Conservation (phyloP, 2,329 filamentous ascomycete species). For the Hyphodiscus sp. region DNA sequence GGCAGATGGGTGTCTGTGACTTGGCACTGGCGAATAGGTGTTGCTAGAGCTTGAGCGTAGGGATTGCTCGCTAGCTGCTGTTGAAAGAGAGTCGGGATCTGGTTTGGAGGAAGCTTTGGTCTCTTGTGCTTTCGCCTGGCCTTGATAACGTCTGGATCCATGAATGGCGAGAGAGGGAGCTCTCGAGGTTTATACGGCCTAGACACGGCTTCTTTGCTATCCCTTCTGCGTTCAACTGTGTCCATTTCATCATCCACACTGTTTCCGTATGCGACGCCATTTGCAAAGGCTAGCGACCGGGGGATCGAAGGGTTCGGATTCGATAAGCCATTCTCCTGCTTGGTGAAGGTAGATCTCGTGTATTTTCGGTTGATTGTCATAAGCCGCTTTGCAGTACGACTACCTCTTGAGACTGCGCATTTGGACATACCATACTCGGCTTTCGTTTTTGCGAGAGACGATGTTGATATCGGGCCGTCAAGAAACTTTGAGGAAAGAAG, state of each 20-base stretch:
- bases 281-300: background rate
- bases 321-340: background rate
- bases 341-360: background rate
- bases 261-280: background rate
- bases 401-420: constrained; percentile 19
- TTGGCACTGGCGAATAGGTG: constrained; percentile 50
- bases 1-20: constrained; percentile 47
- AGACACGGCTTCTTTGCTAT: background rate
- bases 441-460: background rate
- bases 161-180: constrained; percentile 41
- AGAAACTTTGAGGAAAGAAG: background rate
- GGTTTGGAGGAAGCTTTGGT: constrained; percentile 26
- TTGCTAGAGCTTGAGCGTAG: constrained; percentile 57
- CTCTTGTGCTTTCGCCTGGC: constrained; percentile 29
- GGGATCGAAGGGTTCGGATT: background rate
- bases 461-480: background rate
- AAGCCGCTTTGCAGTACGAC: constrained; percentile 9
- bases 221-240: background rate
- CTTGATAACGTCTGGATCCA: constrained; percentile 37
- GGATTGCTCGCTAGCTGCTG: constrained; percentile 54
- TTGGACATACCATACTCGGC: constrained; percentile 24
- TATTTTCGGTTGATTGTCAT: background rate
- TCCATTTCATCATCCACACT: background rate
- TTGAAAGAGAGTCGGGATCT: constrained; percentile 42
- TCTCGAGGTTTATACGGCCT: constrained; percentile 4